These are phyloP conservation scores for Xylaria bambusicola DNA, from an alignment of 495 filamentous ascomycete species.

Conservation along the genomic window DNA sequence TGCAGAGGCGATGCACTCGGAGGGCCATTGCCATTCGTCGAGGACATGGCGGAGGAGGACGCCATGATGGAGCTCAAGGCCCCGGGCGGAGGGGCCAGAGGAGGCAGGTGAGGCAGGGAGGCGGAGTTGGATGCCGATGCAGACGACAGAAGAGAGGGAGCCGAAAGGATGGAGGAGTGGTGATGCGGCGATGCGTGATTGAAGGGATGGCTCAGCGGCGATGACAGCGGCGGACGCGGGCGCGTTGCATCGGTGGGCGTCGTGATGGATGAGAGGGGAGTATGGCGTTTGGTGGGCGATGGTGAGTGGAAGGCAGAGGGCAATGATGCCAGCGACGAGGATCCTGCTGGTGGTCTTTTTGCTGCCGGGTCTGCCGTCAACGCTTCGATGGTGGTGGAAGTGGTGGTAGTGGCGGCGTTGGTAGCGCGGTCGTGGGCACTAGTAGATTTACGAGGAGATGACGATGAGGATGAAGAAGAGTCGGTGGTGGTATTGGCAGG, in stretches of 20 bases:
- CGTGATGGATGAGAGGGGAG: slow-evolving; percentile 12
- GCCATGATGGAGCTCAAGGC: slow-evolving; percentile 37
- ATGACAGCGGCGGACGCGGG: slow-evolving; percentile 20
- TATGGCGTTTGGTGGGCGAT: slow-evolving; percentile 27
- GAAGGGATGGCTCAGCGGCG: slow-evolving; percentile 26
- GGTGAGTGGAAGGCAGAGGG: slow-evolving; percentile 35
- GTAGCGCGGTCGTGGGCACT: background rate
- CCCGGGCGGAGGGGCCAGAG: slow-evolving; percentile 36
- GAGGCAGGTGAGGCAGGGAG: slow-evolving; percentile 16
- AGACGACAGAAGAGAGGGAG: background rate
- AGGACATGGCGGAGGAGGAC: slow-evolving; percentile 31
- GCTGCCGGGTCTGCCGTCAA: background rate
- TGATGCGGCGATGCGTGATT: slow-evolving; percentile 33
- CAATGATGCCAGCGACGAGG: background rate
- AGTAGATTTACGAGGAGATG: background rate
- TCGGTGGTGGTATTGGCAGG: background rate
- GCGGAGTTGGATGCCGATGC: slow-evolving; percentile 15
- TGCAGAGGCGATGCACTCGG: slow-evolving; percentile 37
- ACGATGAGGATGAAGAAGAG: background rate
- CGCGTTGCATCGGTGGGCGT: slow-evolving; percentile 25
- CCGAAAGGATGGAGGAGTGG: slow-evolving; percentile 18
- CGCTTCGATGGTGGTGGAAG: background rate
- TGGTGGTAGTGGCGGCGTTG: background rate
- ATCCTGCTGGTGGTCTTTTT: background rate
- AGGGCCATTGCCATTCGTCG: slow-evolving; percentile 31